Conservation (phyloP, 169 alveolate species). For the Plasmodium reichenowi region DNA sequence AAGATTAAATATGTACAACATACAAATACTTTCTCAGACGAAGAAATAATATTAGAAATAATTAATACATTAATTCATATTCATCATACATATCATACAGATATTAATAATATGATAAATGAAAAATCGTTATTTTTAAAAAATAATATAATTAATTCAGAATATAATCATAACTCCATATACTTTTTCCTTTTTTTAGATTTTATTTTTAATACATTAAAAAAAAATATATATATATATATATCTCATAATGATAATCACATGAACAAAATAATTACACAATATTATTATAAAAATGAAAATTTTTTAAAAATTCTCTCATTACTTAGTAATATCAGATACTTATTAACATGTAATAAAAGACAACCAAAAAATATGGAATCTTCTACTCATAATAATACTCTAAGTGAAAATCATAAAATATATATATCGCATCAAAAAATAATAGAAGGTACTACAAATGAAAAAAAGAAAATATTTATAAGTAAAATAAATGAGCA, state of each 20-base stretch:
- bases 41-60: conserved; percentile 11
- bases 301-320: conserved; percentile 50
- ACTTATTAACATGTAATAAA: conserved; percentile 36
- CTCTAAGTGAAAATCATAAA: too few species aligned
- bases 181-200: conserved; percentile 35
- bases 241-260: too few species aligned
- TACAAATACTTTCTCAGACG: conserved; percentile 20
- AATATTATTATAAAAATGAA: neutral
- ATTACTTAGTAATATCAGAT: conserved; percentile 33
- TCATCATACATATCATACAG: neutral
- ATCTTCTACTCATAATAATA: too few species aligned
- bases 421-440: too few species aligned
- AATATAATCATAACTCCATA: neutral
- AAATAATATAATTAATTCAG: neutral
- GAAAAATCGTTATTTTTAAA: conserved; percentile 19
- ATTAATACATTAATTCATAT: conserved; percentile 37
- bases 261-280: neutral
- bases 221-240: conserved; percentile 9
- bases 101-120: conserved; percentile 24
- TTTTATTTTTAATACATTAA: conserved; percentile 31
- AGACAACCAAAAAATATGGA: too few species aligned
- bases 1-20: conserved; percentile 49
- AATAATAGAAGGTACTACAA: too few species aligned
- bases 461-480: conserved; percentile 1
- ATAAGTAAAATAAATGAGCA: conserved; percentile 45